These are phyloP conservation scores for Sonneratia alba DNA, from an alignment of 345 rosid genomes.

Conservation along the genomic window DNA sequence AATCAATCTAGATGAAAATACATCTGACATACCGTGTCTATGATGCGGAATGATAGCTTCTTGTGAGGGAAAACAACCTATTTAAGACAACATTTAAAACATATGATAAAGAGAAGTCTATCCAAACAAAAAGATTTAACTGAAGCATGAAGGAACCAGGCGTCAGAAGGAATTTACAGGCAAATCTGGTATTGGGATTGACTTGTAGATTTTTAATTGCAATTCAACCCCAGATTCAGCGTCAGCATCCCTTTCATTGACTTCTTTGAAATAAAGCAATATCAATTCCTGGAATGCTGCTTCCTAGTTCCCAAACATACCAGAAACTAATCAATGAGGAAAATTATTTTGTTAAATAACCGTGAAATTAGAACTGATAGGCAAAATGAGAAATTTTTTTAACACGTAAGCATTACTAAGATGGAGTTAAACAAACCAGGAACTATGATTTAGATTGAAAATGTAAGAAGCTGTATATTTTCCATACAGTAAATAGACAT, in stretches of 20 bases:
- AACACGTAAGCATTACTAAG: not conserved
- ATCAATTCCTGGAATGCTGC: constrained; percentile 87
- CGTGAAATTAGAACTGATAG: not conserved
- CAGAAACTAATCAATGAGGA: not conserved
- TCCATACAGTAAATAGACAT: not conserved
- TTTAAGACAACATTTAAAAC: constrained; percentile 8
- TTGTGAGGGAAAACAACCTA: constrained; percentile 93
- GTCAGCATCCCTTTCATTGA: constrained; percentile 25
- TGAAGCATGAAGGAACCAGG: constrained; percentile 14
- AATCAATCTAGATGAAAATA: constrained; percentile 9
- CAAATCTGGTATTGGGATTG: constrained; percentile 92
- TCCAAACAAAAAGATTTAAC: not conserved
- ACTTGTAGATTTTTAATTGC: constrained; percentile 73
- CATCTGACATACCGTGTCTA: constrained; percentile 66
- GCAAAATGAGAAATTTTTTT: not conserved
- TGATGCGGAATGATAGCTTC: constrained; percentile 88
- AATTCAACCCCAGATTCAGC: constrained; percentile 46
- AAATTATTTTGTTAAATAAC: not conserved
- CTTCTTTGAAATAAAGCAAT: constrained; percentile 60
- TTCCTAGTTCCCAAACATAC: constrained; percentile 42
- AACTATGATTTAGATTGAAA: not conserved
- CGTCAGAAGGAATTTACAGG: constrained; percentile 46
- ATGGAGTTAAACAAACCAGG: not conserved
- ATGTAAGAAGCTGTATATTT: not conserved
- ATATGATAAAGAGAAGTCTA: not conserved